Base-by-base conservation (phyloP, 164 flowering plant species). In the Cinnamomum chago region DNA sequence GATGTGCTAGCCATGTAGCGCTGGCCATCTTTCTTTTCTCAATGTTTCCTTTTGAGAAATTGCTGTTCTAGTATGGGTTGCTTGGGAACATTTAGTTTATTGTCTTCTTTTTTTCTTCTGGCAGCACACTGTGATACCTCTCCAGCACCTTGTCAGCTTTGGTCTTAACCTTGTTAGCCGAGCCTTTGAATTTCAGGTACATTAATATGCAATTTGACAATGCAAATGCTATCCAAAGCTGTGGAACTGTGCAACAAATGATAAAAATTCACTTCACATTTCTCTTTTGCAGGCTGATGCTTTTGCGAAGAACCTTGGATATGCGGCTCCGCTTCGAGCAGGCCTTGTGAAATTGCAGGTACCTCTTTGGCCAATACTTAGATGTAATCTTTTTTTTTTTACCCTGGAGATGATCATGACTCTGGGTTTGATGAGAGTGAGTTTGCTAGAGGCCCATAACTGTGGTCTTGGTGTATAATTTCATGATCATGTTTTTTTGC, bases 331-430 rank as follows among this genome's bases (percentile, higher is more conserved):
- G 64, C 97, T 94, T 70, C 86, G 92, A 71, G 85, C 94, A 67
- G 98, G 85, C 70, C 96, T 96, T 70, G 93, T 96, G 74, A 96
- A 91, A 78, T 83, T 96, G 72, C 99, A 96, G 97, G 99, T 94
- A 50, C 28, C 71, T n/a, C 3, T 55, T 55, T 12, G n/a, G 60
- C 7, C 60, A 55, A 55, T 55, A 55, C 11, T 7, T 40, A 40
- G n/a, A 55, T 55, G 60, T 55, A 40, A 40, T 30, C 33, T 30
- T 30, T 3, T 3, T 3, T 3, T 28, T 28, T 28, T 28, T 68
- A 14, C 22, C 51, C 14, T 68, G 24, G n/a, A 9, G 55, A 68
- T 40, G 22, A n/a, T 47, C 23, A 6, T 40, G 40, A 23, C 47
- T 40, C 1, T 11, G 28, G 51, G n/a, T 55, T 55, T 55, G n/a